phyloP scores from a whole-genome alignment of 306 rosid genomes.

The Heteromeles arbutifolia region DNA sequence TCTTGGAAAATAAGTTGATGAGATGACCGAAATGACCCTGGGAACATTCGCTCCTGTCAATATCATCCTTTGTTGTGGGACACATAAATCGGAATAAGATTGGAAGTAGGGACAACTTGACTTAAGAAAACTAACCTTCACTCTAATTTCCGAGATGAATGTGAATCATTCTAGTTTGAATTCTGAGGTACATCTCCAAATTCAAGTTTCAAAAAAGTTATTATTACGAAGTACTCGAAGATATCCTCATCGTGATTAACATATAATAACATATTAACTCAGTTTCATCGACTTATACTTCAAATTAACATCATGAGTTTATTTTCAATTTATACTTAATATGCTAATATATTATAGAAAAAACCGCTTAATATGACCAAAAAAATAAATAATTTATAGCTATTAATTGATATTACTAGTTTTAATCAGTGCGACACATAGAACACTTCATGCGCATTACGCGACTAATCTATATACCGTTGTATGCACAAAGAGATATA shows the following conservation, averaged over 20 bases:
- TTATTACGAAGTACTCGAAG: background rate
- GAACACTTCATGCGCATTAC: too few species aligned
- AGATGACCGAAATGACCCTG: conserved; percentile 8
- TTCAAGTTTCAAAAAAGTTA: background rate
- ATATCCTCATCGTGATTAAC: too few species aligned
- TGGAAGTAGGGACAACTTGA: background rate
- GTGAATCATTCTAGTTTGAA: background rate
- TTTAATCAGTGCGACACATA: too few species aligned
- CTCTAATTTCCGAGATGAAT: background rate
- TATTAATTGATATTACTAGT: too few species aligned
- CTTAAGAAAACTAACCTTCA: background rate
- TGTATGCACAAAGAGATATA: too few species aligned
- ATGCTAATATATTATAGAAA: too few species aligned
- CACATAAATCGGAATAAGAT: background rate
- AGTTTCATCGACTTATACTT: fast-evolving
- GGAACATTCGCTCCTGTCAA: background rate
- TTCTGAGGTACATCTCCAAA: background rate
- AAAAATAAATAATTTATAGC: too few species aligned
- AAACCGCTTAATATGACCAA: too few species aligned
- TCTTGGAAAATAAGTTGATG: background rate
- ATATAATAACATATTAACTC: too few species aligned
- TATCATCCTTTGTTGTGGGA: background rate
- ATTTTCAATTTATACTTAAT: too few species aligned
- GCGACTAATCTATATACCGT: too few species aligned
- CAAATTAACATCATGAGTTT: too few species aligned